Evolutionary conservation across 495 filamentous ascomycete species (phyloP).

Genomic region (Penicillium samsonianum): DNA sequence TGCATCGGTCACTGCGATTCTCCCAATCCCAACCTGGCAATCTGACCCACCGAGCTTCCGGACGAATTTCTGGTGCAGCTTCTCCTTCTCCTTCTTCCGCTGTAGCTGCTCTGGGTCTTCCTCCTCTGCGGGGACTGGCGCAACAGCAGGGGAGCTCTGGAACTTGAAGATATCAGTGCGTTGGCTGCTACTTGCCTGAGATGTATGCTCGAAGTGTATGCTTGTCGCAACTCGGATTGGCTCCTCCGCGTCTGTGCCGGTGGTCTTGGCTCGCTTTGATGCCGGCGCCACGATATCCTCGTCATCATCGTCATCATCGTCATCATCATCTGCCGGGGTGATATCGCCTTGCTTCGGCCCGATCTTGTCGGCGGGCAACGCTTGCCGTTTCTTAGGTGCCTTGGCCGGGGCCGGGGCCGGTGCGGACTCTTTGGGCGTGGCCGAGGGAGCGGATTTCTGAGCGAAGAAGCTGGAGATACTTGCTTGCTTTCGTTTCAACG

Average conservation of each 20-base stretch:
- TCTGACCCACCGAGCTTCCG: constrained; percentile 85
- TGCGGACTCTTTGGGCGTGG: constrained; percentile 15
- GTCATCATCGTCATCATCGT: constrained; percentile 37
- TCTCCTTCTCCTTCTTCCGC: constrained; percentile 57
- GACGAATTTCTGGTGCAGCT: constrained; percentile 82
- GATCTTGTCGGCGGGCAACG: constrained; percentile 16
- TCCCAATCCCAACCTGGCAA: constrained; percentile 68
- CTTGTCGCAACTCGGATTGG: constrained; percentile 15
- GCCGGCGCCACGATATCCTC: constrained; percentile 44
- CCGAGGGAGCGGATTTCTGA: constrained; percentile 50
- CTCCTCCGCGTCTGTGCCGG: constrained; percentile 20
- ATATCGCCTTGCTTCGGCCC: constrained; percentile 23
- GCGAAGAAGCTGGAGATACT: constrained; percentile 88
- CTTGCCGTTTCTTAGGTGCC: constrained; percentile 19
- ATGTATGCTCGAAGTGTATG: constrained; percentile 13
- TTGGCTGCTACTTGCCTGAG: constrained; percentile 31
- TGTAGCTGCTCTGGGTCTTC: constrained; percentile 52
- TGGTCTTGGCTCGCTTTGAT: constrained; percentile 39
- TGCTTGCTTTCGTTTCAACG: constrained; percentile 64
- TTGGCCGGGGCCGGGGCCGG: constrained; percentile 12
- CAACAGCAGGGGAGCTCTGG: constrained; percentile 37
- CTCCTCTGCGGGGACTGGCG: constrained; percentile 13
- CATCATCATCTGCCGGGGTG: constrained; percentile 17
- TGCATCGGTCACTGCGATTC: constrained; percentile 57
- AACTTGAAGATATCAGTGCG: constrained; percentile 46